Conservation (phyloP, 73 alveolate species). For the Paramecium sonneborni region DNA sequence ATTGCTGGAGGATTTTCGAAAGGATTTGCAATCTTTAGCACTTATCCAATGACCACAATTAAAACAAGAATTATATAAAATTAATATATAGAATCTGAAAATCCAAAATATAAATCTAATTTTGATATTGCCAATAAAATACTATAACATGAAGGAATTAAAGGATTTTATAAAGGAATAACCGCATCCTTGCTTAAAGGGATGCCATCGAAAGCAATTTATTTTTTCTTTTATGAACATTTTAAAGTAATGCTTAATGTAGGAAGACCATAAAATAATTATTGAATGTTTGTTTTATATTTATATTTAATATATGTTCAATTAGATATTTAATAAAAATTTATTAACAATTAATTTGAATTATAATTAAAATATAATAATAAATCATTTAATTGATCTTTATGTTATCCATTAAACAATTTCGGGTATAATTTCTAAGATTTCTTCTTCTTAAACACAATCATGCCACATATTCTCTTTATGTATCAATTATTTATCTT, state of each 20-base stretch:
- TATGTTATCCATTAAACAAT: background rate
- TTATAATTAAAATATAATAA: background rate
- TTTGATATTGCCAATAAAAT: background rate
- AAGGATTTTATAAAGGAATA: conserved; percentile 55
- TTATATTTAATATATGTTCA: too few species aligned
- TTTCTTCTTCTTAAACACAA: background rate
- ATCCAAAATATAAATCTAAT: conserved; percentile 3
- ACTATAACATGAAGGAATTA: background rate
- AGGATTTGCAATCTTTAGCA: conserved; percentile 38
- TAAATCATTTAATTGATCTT: background rate
- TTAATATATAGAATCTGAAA: conserved; percentile 17
- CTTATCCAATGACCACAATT: conserved; percentile 47
- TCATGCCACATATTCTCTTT: conserved; percentile 52
- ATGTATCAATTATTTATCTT: conserved; percentile 19
- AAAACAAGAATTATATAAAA: conserved; percentile 30
- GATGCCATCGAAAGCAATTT: conserved; percentile 14
- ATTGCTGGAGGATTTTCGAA: conserved; percentile 27
- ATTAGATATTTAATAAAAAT: too few species aligned
- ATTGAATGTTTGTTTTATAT: background rate
- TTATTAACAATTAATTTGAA: background rate
- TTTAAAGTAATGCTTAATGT: background rate
- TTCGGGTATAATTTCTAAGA: background rate
- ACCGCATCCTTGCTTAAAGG: conserved; percentile 14
- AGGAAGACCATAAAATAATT: background rate
- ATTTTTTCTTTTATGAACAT: conserved; percentile 36